Base-by-base conservation (phyloP, 306 rosid species). In the Gastrolobium bilobum region DNA sequence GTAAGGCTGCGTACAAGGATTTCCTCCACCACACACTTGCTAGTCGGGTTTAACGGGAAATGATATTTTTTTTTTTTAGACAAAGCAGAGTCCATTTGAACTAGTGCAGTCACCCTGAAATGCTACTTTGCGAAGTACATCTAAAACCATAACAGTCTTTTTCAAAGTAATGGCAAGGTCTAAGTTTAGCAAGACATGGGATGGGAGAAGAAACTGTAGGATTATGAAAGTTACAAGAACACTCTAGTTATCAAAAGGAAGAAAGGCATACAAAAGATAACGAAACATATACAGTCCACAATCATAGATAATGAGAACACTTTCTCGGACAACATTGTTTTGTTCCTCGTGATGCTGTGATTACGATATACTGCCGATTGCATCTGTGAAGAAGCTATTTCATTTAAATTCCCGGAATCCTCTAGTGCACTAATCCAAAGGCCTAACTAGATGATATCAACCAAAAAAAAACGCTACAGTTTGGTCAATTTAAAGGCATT, bases 341-440 rank as follows among this genome's bases (percentile, higher is more conserved):
- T 3, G 53, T 39, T 53, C 66, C 40, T 46, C 20, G 5, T 13
- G 40, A 67, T 48, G 64, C 15, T 9, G n/a, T 29, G 38, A 65
- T 20, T 37, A 53, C 0, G 4, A 61, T 34, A 48, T 31, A 62
- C 14, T 53, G 47, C 10, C 11, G 57, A 84, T 39, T 10, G 51
- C 31, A 76, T 56, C 37, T 4, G 30, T 44, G 60, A 71, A 50
- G 53, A 46, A 38, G 31, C 66, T 30, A 66, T 70, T 44, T 69
- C 40, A 63, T 31, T 74, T 62, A 42, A 42, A 14, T 61, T 38
- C 37, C 64, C 79, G 56, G 34, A 67, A 76, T 54, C 34, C 78
- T 13, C 13, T 40, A 56, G 57, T 37, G 52, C 64, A 60, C 69
- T 52, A 43, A 8, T 31, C 20, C 15, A 52, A 33, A 62, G 64